Evolutionary conservation across 75 land plant species (phyloP).

Genomic region (Ceratopteris richardii): DNA sequence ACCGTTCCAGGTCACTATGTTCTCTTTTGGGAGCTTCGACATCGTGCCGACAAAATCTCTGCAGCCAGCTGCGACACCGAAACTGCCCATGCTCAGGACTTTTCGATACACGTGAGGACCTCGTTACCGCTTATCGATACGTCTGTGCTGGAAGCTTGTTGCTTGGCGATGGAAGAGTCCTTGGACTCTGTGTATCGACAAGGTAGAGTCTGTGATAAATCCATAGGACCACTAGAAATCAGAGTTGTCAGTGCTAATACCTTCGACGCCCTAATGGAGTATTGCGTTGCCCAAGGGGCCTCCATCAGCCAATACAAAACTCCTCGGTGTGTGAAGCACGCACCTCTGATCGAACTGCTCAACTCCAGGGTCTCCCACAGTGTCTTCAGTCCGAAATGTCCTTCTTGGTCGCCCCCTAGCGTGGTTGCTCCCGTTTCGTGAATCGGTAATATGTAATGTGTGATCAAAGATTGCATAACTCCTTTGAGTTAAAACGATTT

Average conservation of each 20-base stretch:
- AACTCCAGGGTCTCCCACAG: conserved; percentile 32
- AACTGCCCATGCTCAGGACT: background rate
- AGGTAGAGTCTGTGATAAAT: conserved; percentile 16
- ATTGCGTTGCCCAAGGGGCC: conserved; percentile 5
- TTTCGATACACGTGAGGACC: background rate
- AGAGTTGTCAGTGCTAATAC: conserved; percentile 4
- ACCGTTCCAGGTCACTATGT: conserved; percentile 21
- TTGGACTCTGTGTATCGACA: conserved; percentile 45
- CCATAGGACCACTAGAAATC: conserved; percentile 17
- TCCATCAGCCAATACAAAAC: conserved; percentile 42
- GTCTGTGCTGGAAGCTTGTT: conserved; percentile 31
- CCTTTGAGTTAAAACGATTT: no score
- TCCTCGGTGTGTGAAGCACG: conserved; percentile 42
- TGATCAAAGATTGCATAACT: no score
- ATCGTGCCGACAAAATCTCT: background rate
- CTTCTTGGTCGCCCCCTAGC: no score
- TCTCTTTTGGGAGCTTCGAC: conserved; percentile 22
- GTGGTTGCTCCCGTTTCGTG: no score
- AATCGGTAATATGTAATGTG: no score
- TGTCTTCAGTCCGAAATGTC: conserved; percentile 58
- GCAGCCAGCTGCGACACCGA: background rate
- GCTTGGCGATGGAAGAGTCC: conserved; percentile 44
- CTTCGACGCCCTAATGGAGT: conserved; percentile 5
- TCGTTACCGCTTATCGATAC: background rate
- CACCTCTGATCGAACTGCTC: conserved; percentile 6